Conservation (phyloP, 2,329 filamentous ascomycete species). For the Phialocephala subalpina region DNA sequence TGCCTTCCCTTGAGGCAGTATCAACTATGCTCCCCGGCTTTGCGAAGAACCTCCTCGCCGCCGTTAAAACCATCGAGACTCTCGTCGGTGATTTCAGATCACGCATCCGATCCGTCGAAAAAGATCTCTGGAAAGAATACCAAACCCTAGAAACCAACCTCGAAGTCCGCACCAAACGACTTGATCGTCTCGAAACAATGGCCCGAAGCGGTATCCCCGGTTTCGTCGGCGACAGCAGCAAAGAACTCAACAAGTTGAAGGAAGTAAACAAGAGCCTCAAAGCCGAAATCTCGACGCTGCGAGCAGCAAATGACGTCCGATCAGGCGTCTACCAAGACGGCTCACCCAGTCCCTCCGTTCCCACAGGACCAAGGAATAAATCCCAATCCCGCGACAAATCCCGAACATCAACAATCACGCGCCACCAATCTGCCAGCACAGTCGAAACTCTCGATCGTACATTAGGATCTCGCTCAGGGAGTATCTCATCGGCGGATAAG, state of each 20-base stretch:
- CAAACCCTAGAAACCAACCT: slow-evolving; percentile 84
- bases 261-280: slow-evolving; percentile 70
- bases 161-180: slow-evolving; percentile 80
- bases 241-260: slow-evolving; percentile 67
- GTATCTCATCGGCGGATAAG: slow-evolving; percentile 15
- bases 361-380: slow-evolving; percentile 43
- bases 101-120: slow-evolving; percentile 85
- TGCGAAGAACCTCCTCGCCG: slow-evolving; percentile 86
- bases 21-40: slow-evolving; percentile 87
- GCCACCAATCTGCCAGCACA: slow-evolving; percentile 58
- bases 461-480: slow-evolving; percentile 52
- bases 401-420: slow-evolving; percentile 54
- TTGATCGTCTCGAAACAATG: slow-evolving; percentile 85
- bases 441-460: slow-evolving; percentile 43
- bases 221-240: slow-evolving; percentile 35
- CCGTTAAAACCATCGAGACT: slow-evolving; percentile 85
- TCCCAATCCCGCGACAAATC: slow-evolving; percentile 30
- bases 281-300: slow-evolving; percentile 74
- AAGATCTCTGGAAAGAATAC: slow-evolving; percentile 90
- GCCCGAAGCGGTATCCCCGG: slow-evolving; percentile 70
- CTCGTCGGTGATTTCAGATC: slow-evolving; percentile 80
- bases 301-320: slow-evolving; percentile 56
- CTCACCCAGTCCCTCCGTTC: slow-evolving; percentile 46
- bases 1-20: slow-evolving; percentile 87
- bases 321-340: slow-evolving; percentile 49